phyloP scores from a whole-genome alignment of 129 eudicot species.

The Chrysanthemum lavandulifolium region DNA sequence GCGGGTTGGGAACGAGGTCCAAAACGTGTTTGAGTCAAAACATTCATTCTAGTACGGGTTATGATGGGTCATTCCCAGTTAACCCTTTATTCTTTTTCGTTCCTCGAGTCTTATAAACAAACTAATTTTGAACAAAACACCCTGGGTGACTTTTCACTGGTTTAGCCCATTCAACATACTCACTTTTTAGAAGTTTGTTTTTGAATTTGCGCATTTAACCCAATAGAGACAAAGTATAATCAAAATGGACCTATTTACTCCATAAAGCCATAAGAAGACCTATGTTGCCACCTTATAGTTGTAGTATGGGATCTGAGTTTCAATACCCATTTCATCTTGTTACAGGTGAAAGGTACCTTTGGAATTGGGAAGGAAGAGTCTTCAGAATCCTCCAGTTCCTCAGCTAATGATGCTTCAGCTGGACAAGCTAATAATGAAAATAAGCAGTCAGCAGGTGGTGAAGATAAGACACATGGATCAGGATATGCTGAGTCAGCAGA shows the following conservation, averaged over 20 bases:
- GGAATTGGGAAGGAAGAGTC: slow-evolving; percentile 73
- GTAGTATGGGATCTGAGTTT: background rate
- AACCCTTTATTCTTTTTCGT: background rate
- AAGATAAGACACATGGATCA: slow-evolving; percentile 56
- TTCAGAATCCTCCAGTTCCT: slow-evolving; percentile 39
- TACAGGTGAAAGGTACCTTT: slow-evolving; percentile 67
- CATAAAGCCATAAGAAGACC: background rate
- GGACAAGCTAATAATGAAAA: slow-evolving; percentile 35
- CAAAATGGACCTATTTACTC: background rate
- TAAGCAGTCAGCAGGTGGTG: slow-evolving; percentile 42
- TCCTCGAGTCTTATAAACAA: background rate
- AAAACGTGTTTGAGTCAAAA: background rate
- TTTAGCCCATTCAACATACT: background rate
- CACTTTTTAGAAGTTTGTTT: background rate
- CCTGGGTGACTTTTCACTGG: background rate
- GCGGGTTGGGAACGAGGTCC: background rate
- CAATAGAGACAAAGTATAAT: background rate
- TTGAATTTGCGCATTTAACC: background rate
- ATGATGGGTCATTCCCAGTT: background rate
- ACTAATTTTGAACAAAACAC: background rate
- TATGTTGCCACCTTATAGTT: background rate
- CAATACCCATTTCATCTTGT: slow-evolving; percentile 7
- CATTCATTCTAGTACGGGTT: background rate
- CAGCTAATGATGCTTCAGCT: slow-evolving; percentile 34
- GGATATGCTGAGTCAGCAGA: slow-evolving; percentile 46